Evolutionary conservation across 1,284 basidiomycete species (phyloP).

Genomic region (Ceratobasidium papillatum): DNA sequence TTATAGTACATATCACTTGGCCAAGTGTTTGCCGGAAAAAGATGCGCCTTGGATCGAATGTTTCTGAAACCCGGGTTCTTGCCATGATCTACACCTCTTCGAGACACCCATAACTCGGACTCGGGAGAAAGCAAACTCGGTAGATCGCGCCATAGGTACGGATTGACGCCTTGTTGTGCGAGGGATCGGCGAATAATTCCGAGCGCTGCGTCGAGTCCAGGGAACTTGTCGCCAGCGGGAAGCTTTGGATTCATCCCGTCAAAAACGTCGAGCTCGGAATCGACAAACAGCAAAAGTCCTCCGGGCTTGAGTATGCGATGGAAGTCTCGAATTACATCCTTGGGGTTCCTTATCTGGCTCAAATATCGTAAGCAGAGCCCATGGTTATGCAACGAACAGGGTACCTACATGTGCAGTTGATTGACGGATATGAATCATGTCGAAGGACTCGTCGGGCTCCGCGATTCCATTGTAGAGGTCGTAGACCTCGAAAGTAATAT

Average conservation of each 20-base stretch:
- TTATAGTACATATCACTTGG: not conserved
- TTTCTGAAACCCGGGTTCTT: not conserved
- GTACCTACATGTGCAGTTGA: not conserved
- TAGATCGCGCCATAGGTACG: not conserved
- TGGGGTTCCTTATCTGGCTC: not conserved
- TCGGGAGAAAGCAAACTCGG: not conserved
- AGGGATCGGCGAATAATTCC: not conserved
- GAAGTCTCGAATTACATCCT: not conserved
- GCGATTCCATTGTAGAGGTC: slow-evolving; percentile 16
- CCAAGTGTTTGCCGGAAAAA: not conserved
- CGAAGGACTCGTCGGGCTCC: not conserved
- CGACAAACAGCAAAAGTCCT: slow-evolving; percentile 5
- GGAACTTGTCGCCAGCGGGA: not conserved
- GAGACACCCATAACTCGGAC: not conserved
- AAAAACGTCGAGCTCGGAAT: not conserved
- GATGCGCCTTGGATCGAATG: not conserved
- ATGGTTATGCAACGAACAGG: not conserved
- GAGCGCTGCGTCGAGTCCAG: not conserved
- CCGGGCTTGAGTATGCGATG: not conserved
- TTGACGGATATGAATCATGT: not conserved
- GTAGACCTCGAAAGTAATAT: slow-evolving; percentile 10
- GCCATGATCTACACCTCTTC: not conserved
- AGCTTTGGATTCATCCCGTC: not conserved
- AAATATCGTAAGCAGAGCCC: not conserved
- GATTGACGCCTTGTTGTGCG: not conserved